Conservation (phyloP, 208 protist species). For the Novymonas esmeraldas region DNA sequence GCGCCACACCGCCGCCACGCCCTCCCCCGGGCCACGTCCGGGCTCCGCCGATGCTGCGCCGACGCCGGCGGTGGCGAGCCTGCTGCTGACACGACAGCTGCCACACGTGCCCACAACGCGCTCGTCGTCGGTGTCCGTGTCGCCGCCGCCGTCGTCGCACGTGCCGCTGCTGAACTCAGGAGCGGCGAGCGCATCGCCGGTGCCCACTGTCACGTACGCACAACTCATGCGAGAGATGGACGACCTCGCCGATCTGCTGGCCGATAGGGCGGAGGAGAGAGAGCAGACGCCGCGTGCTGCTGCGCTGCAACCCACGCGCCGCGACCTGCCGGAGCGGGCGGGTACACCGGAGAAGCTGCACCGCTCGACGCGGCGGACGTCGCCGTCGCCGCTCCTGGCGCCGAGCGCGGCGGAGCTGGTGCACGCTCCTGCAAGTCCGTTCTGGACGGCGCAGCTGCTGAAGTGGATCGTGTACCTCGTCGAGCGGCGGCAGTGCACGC, state of each 20-base stretch:
- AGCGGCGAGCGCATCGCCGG: background rate
- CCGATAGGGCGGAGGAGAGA: conserved; percentile 4
- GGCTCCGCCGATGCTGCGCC: background rate
- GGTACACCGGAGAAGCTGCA: conserved; percentile 17
- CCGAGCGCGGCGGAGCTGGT: conserved; percentile 6
- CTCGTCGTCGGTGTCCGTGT: background rate
- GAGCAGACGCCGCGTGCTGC: background rate
- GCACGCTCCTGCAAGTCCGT: background rate
- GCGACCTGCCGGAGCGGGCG: no score
- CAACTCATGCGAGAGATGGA: conserved; percentile 34
- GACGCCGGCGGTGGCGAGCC: background rate
- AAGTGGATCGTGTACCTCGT: conserved; percentile 31
- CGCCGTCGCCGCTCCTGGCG: conserved; percentile 1
- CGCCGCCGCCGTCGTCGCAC: background rate
- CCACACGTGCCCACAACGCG: background rate
- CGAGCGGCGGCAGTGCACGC: conserved; percentile 10
- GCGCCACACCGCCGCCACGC: background rate
- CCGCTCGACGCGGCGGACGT: background rate
- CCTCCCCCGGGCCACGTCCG: background rate
- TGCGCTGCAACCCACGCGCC: background rate
- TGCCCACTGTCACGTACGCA: conserved; percentile 17
- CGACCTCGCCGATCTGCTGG: conserved; percentile 14
- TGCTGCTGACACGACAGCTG: background rate
- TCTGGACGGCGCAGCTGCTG: conserved; percentile 20
- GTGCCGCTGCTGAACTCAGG: background rate